Evolutionary conservation across 768 basidiomycete genomes (phyloP).

Genomic region (Rhizopogon roseolus): DNA sequence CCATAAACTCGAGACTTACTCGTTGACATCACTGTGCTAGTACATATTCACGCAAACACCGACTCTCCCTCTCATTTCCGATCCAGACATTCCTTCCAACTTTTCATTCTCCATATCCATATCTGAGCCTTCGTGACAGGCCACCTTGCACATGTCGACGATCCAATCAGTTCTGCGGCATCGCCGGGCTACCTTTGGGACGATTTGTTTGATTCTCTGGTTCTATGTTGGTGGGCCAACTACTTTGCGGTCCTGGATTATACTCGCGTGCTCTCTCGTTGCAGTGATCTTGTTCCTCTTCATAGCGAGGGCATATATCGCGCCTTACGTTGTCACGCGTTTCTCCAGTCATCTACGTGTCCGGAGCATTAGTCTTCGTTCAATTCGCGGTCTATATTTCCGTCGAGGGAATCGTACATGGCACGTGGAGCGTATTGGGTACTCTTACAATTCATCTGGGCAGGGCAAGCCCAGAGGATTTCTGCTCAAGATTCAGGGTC

Average conservation of each 20-base stretch:
- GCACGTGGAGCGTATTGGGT: slow-evolving; percentile 63
- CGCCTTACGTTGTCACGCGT: slow-evolving; percentile 57
- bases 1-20: neutral
- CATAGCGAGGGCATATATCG: slow-evolving; percentile 59
- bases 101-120: neutral
- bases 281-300: slow-evolving; percentile 51
- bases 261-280: slow-evolving; percentile 43
- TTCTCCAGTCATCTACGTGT: slow-evolving; percentile 60
- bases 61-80: neutral
- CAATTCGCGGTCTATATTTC: slow-evolving; percentile 73
- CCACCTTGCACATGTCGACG: neutral
- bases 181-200: neutral
- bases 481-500: slow-evolving; percentile 58
- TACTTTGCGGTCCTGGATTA: slow-evolving; percentile 30
- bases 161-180: neutral
- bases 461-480: slow-evolving; percentile 48
- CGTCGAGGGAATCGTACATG: slow-evolving; percentile 48
- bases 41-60: neutral
- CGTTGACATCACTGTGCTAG: neutral
- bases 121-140: neutral
- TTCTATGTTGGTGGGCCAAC: slow-evolving; percentile 1
- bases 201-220: neutral
- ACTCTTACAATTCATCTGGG: slow-evolving; percentile 48
- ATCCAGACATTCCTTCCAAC: neutral
- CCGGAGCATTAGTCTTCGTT: slow-evolving; percentile 70